phyloP scores from a whole-genome alignment of 176 grass and related monocot species.

The Rhipidocladum racemiflorum region DNA sequence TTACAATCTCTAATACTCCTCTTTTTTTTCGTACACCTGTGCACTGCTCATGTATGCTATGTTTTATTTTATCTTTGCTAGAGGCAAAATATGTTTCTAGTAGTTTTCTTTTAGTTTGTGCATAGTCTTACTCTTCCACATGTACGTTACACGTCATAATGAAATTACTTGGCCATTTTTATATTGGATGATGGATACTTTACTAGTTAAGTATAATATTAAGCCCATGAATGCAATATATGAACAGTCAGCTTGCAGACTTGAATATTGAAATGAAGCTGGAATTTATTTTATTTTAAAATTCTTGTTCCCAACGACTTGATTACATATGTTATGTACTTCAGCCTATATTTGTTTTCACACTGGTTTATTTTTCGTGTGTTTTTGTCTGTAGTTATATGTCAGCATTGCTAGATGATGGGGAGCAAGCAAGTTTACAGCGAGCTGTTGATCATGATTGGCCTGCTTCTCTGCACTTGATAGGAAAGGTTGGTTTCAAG shows the following conservation, averaged over 20 bases:
- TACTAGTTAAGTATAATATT: slow-evolving; percentile 8
- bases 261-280: slow-evolving; percentile 19
- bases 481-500: slow-evolving; percentile 70
- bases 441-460: slow-evolving; percentile 72
- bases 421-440: slow-evolving; percentile 64
- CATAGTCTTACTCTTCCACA: not conserved
- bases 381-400: slow-evolving; percentile 59
- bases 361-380: not conserved
- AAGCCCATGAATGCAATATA: slow-evolving; percentile 8
- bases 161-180: not conserved
- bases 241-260: not conserved
- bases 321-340: slow-evolving; percentile 16
- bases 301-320: not conserved
- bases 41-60: not conserved
- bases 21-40: not conserved
- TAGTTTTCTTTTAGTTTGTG: not conserved
- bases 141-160: not conserved
- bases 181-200: not conserved
- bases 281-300: not conserved
- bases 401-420: slow-evolving; percentile 80
- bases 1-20: not conserved
- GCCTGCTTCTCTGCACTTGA: slow-evolving; percentile 91
- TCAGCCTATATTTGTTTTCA: slow-evolving; percentile 9
- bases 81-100: slow-evolving; percentile 1
- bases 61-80: not conserved